Conservation (phyloP, 495 filamentous ascomycete species). For the Evansstolkia leycettana region DNA sequence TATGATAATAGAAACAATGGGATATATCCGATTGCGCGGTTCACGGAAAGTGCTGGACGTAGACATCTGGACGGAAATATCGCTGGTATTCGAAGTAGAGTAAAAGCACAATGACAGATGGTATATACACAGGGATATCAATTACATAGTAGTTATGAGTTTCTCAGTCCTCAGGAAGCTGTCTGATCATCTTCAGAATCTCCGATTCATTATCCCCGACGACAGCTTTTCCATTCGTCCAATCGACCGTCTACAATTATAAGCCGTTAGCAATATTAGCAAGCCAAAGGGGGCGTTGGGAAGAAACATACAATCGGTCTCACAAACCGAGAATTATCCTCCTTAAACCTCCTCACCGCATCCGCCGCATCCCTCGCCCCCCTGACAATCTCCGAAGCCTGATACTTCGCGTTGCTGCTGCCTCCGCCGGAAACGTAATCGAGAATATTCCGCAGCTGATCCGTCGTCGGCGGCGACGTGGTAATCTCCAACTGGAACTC, state of each 20-base stretch:
- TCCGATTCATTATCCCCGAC: slow-evolving; percentile 69
- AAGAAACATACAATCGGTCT: slow-evolving; percentile 52
- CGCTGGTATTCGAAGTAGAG: no score
- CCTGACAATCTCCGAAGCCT: slow-evolving; percentile 44
- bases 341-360: slow-evolving; percentile 62
- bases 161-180: slow-evolving; percentile 13
- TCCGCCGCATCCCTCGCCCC: slow-evolving; percentile 61
- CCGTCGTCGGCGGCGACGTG: slow-evolving; percentile 64
- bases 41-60: no score
- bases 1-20: no score
- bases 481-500: slow-evolving; percentile 83
- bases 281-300: slow-evolving; percentile 2
- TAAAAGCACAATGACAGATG: no score
- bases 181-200: slow-evolving; percentile 65
- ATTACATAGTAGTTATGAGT: no score
- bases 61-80: no score
- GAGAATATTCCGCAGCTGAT: slow-evolving; percentile 78
- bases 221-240: slow-evolving; percentile 77
- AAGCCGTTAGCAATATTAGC: not conserved
- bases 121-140: no score
- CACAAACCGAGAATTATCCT: slow-evolving; percentile 46
- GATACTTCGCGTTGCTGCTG: slow-evolving; percentile 23
- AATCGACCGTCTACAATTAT: slow-evolving; percentile 69
- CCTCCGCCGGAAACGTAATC: slow-evolving; percentile 58
- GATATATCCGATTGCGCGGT: no score